phyloP scores from a whole-genome alignment of 1,139 yeast species.

The Candida sanyaensis region DNA sequence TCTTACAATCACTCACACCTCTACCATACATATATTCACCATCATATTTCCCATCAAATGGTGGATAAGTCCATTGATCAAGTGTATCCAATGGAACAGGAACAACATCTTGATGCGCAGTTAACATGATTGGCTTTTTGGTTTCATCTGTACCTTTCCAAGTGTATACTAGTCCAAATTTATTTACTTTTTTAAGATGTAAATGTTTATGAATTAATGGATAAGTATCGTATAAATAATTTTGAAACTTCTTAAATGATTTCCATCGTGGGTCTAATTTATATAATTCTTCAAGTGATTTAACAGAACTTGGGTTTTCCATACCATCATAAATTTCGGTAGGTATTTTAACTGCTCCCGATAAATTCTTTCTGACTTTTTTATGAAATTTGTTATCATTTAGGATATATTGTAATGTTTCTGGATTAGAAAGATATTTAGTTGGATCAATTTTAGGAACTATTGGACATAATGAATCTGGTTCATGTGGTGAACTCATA shows the following conservation, averaged over 20 bases:
- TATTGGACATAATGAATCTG: conserved; percentile 37
- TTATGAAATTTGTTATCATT: conserved; percentile 41
- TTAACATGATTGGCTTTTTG: conserved; percentile 41
- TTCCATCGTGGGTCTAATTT: conserved; percentile 32
- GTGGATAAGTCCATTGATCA: conserved; percentile 44
- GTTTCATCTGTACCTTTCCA: conserved; percentile 31
- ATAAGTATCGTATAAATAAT: conserved; percentile 28
- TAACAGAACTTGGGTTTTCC: conserved; percentile 26
- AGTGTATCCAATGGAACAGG: conserved; percentile 46
- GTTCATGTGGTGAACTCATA: conserved; percentile 11
- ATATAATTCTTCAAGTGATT: conserved; percentile 26
- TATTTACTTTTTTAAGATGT: conserved; percentile 32
- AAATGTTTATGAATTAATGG: conserved; percentile 35
- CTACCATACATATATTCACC: conserved; percentile 45
- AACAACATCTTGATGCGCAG: conserved; percentile 54
- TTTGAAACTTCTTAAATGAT: conserved; percentile 30
- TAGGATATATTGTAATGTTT: conserved; percentile 28
- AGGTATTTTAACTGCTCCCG: conserved; percentile 60
- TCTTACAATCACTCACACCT: conserved; percentile 51
- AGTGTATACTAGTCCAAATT: conserved; percentile 35
- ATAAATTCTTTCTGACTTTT: conserved; percentile 42
- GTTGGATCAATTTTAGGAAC: conserved; percentile 32
- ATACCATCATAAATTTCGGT: conserved; percentile 62
- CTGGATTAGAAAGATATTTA: conserved; percentile 21
- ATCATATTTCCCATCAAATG: conserved; percentile 44